Evolutionary conservation across 495 filamentous ascomycete species (phyloP), one percentile per base, ranked within the genome.

Genomic region (Aspergillus mulundensis): DNA sequence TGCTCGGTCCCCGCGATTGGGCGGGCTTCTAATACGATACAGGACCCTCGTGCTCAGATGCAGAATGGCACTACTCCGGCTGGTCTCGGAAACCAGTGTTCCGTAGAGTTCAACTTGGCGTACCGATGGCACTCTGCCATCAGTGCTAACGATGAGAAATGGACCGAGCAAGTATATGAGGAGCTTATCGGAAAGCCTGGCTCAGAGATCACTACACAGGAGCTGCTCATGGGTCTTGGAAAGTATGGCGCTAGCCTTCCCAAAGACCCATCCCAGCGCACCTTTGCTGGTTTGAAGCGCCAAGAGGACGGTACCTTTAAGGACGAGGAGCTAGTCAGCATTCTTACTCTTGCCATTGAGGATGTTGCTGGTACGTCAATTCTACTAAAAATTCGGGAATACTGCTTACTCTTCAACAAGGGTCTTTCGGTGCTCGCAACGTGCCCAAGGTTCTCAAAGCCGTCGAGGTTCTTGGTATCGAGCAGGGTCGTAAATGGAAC

Each of bases 41-140:
- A 57, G 69, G 75, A 78, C 53, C 75, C 75, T 40, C 68, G 75
- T 44, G 73, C 72, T 15, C 70, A 75, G 60, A 75, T 74, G 69
- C 68, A 75, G 54, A 67, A 70, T 52, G 79, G 81, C 45, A 76
- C 80, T 24, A 87, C 87, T 24, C 80, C 81, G 19, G 72, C 83
- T 24, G 90, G 88, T 45, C 72, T 81, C 3, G 86, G 86, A 49
- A 88, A 88, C 69, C 83, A 87, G 60, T 86, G 86, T 20, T 57
- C 54, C 2, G 54, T 84, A 14, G 86, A 89, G 66, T 89, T 89
- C 70, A 87, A 87, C 62, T 67, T 89, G 48, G 48, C 87, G 30
- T 89, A 89, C 60, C 81, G 86, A 44, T 89, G 86, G 81, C 86
- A 89, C 68, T 84, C 85, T 14, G 73, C 80, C 20, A 77, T 87